Base-by-base conservation (phyloP, 2,329 filamentous ascomycete species). In the Diaporthe eres region DNA sequence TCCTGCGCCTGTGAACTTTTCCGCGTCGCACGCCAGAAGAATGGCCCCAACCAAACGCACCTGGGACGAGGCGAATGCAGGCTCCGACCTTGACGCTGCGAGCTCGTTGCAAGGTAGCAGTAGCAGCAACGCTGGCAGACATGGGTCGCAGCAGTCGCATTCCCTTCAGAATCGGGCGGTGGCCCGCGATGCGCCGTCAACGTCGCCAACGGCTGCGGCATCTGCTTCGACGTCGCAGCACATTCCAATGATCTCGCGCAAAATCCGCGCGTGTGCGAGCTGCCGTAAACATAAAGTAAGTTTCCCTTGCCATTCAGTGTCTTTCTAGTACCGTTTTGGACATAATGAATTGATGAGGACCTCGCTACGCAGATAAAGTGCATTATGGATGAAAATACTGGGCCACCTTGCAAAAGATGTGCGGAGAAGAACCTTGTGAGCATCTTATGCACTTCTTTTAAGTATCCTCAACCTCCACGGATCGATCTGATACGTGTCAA, bases 261-360 rank as follows among this genome's bases (percentile, higher is more conserved):
- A 84, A 74, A 84, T 85, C 44, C 85, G 85, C 76, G 85, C 85
- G 0, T 86, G 85, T n/a, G 82, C 85, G 10, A 82, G 84, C 19
- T 86, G 85, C 76, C 79, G 85, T 1, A 85, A 85, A 72, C 84
- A 85, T 75, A 86, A 86, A 80, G 84, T 85, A 49, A 75, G 37
- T 15, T 76, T 0, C 1, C 3, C 3, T n/a, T 15, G 2, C 63
- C 47, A 39, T 6, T 39, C 37, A 22, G n/a, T 1, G 1, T 1
- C 3, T 25, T 37, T 51, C 1, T 6, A 25, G 6, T 51, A 2
- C 25, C 4, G 12, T 3, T 1, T 25, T 15, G 17, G 19, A 17
- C 19, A 22, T 68, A 13, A 39, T 9, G 4, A 67, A 12, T 67
- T 51, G 31, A 28, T 67, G 7, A 67, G 7, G n/a, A 51, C n/a